Conservation (phyloP, 805 yeast genomes). For the Saccharomycopsis lassenensis region DNA sequence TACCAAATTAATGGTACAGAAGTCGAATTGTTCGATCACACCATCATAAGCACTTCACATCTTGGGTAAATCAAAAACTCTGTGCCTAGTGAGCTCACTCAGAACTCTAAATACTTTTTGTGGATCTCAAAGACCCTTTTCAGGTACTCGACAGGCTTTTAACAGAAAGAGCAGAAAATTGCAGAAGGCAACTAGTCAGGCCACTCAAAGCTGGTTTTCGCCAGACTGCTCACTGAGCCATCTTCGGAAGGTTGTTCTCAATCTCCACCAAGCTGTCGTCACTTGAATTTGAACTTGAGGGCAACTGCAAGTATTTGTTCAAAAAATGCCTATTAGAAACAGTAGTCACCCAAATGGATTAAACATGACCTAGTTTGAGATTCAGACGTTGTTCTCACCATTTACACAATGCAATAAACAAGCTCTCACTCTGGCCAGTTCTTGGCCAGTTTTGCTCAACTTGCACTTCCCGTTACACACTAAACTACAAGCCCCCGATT, state of each 20-base stretch:
- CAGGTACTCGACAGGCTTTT: constrained; percentile 68
- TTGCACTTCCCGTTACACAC: constrained; percentile 41
- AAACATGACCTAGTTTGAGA: constrained; percentile 75
- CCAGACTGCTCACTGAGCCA: constrained; percentile 36
- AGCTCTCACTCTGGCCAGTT: constrained; percentile 62
- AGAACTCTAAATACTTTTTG: constrained; percentile 53
- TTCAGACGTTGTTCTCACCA: constrained; percentile 51
- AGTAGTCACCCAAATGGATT: constrained; percentile 73
- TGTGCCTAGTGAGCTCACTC: constrained; percentile 57
- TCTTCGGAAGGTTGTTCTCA: constrained; percentile 41
- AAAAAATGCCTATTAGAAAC: constrained; percentile 74
- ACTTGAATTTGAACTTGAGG: constrained; percentile 64
- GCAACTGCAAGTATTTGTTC: constrained; percentile 74
- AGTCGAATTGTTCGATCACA: too few relatives aligned
- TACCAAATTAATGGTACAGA: too few relatives aligned
- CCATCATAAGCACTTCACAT: too few relatives aligned
- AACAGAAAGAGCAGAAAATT: constrained; percentile 36
- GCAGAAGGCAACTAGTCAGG: constrained; percentile 40
- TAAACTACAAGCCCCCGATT: constrained; percentile 66
- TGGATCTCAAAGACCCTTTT: constrained; percentile 66
- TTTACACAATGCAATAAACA: constrained; percentile 59
- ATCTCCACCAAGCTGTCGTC: constrained; percentile 46
- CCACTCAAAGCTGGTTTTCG: constrained; percentile 46
- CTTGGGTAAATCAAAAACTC: too few relatives aligned
- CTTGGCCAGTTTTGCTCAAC: constrained; percentile 69